Evolutionary conservation across 164 flowering plant genomes (phyloP).

Genomic region (Chloranthus sessilifolius): DNA sequence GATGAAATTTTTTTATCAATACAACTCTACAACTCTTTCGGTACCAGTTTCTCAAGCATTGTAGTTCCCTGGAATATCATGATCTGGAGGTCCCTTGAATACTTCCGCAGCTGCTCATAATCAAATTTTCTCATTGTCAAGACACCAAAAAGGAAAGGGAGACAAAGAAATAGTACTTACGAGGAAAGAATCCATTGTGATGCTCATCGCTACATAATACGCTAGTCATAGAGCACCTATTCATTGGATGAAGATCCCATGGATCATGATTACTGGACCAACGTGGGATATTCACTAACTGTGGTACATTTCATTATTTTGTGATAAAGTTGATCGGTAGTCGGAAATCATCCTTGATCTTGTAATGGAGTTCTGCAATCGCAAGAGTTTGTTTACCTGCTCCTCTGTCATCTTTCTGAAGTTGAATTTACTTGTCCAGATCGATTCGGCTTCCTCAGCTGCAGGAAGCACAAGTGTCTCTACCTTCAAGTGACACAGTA

Average conservation of each 20-base stretch:
- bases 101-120: conserved; percentile 39
- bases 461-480: conserved; percentile 82
- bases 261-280: too few relatives aligned
- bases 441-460: conserved; percentile 80
- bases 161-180: neutral
- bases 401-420: conserved; percentile 67
- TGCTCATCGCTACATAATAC: too few relatives aligned
- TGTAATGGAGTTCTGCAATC: too few relatives aligned
- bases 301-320: too few relatives aligned
- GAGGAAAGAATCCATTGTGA: too few relatives aligned
- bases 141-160: neutral
- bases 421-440: conserved; percentile 80
- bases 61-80: conserved; percentile 72
- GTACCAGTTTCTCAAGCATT: conserved; percentile 72
- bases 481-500: conserved; percentile 52
- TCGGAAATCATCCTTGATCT: too few relatives aligned
- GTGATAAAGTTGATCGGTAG: too few relatives aligned
- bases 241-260: too few relatives aligned
- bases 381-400: conserved; percentile 36
- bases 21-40: neutral
- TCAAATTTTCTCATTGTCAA: neutral
- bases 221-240: too few relatives aligned
- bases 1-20: neutral
- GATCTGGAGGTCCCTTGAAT: conserved; percentile 44
- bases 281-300: too few relatives aligned